Percentiles rank a stretch among this genome's conserved stretches.
Conservation (phyloP, 257 asterid genomes). For the Sherardia arvensis region DNA sequence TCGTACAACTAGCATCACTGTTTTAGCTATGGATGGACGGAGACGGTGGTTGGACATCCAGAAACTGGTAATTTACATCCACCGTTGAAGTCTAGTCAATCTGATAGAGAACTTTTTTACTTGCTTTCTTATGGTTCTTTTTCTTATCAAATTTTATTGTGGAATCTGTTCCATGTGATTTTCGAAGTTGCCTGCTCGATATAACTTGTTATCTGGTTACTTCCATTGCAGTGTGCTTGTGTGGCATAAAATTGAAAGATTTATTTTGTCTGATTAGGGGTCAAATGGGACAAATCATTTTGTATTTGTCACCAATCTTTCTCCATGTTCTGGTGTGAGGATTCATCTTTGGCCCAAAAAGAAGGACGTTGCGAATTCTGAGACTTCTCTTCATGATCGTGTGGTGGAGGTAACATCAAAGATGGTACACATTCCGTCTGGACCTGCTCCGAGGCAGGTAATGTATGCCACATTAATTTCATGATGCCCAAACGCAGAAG, state of each 20-base stretch:
- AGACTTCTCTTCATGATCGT: conserved; percentile 28
- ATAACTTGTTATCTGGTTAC: not conserved
- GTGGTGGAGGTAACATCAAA: conserved; percentile 78
- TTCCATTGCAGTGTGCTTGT: not conserved
- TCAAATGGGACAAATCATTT: conserved; percentile 58
- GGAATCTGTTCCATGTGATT: not conserved
- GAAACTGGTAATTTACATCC: conserved; percentile 62
- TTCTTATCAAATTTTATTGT: not conserved
- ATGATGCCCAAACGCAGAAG: conserved; percentile 4
- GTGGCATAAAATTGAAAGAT: not conserved
- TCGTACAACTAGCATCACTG: conserved; percentile 64
- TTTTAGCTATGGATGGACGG: conserved; percentile 98
- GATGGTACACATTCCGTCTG: conserved; percentile 91
- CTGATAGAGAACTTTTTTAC: not conserved
- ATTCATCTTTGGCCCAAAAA: conserved; percentile 90
- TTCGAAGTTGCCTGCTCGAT: not conserved
- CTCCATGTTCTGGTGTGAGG: conserved; percentile 92
- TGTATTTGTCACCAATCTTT: conserved; percentile 86
- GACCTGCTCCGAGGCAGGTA: conserved; percentile 99
- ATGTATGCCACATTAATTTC: conserved; percentile 15
- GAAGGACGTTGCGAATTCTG: conserved; percentile 47
- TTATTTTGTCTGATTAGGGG: conserved; percentile 43
- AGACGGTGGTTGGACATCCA: conserved; percentile 96
- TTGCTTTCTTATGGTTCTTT: not conserved
- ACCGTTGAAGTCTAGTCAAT: conserved; percentile 9